Base-by-base conservation (phyloP, 192 early-diverging fungal genomes). In the Ramicandelaber brevisporus region DNA sequence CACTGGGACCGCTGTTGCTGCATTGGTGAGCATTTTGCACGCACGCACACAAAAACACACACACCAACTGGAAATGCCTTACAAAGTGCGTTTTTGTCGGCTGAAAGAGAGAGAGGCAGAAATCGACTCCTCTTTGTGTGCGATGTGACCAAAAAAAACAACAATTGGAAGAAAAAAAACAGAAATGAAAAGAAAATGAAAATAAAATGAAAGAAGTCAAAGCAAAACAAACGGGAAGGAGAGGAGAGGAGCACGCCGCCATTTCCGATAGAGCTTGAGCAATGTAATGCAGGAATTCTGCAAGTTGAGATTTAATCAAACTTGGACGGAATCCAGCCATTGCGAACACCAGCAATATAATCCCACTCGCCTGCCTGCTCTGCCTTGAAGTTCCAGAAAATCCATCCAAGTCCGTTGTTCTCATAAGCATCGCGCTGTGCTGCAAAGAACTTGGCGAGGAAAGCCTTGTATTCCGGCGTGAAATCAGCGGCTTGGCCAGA, bases 361-460 rank as follows among this genome's bases (percentile, higher is more conserved):
- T 70, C 65, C 73, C 73, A 77, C 26, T 68, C 57, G 10, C 68
- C 66, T 10, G 68, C 65, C 7, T 51, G 40, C 17, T 77, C 70
- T 0, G 73, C 65, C 44, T 73, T 77, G 37, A 70, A 77, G 36
- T 66, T 73, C 73, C 73, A 77, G 20, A 61, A 77, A 37, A 67
- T 65, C 70, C 73, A 77, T 0, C 70, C 73, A 27, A 55, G 43
- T 6, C 63, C 54, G n/a, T 37, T 32, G 7, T 36, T 37, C 38
- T 73, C 68, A 31, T 64, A 78, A 0, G 74, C 60, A 36, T 72
- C 67, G 43, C 73, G 54, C 28, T 78, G 74, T 0, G 60, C 52
- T 21, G 55, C 52, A 36, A 64, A 53, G 40, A 69, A 74, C 29
- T 59, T 46, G 2, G 40, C 40, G 6, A 67, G 37, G 29, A 72